Base-by-base conservation (phyloP, 805 yeast species). In the Tetrapisispora pingtungensis region DNA sequence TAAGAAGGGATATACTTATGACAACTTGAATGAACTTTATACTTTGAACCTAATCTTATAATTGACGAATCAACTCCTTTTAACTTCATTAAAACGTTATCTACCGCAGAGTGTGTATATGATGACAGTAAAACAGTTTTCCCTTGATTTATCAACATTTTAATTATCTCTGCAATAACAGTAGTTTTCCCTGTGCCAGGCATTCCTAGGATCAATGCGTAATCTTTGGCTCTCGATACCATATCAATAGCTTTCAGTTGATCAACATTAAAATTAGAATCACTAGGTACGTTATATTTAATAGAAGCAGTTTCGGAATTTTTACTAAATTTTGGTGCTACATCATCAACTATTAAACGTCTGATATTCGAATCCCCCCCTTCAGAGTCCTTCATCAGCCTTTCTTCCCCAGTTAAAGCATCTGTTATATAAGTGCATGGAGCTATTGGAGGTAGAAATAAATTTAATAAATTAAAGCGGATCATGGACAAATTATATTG, bases 161-260 rank as follows among this genome's bases (percentile, higher is more conserved):
- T 71, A 36, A 89, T 81, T 15, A 93, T 55, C 38, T 81, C 79
- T 0, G 94, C 83, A 43, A 93, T 88, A 0, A 89, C 84, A 0
- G 97, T 87, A 1, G 96, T 87, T 57, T 87, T 87, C 10, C 96
- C 98, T 0, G 97, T 93, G 3, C 98, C 98, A 0, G 98, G 98
- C 98, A 93, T 93, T 0, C 98, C 98, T 47, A 90, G 66, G 17
- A 93, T 75, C 53, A 93, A 68, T 4, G 89, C 71, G 57, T 85
- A 93, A 58, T 89, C 95, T 43, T 78, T 59, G 0, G 93, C 73
- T 14, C 71, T 61, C 40, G 87, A 58, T 0, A 80, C 85, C 47
- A 71, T 75, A 14, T 77, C 73, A 33, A 93, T 70, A 0, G 97
- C 97, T 2, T 45, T 52, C 4, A 67, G 47, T 57, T 93, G 98